Conservation (phyloP, 306 rosid genomes). For the Astragalus glycyphyllos region DNA sequence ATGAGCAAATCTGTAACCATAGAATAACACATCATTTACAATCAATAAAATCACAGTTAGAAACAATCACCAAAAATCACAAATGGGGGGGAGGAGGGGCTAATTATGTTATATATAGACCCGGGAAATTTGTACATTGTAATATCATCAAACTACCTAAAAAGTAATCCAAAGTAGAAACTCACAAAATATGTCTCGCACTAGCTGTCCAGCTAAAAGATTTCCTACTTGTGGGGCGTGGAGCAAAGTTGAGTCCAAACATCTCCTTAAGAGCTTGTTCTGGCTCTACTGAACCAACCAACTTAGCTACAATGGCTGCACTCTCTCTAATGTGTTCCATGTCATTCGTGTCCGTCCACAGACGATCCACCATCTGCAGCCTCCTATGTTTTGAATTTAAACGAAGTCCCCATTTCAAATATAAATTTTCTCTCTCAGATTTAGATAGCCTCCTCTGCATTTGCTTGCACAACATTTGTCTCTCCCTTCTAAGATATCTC, state of each 20-base stretch:
- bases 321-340: conserved; percentile 74
- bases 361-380: conserved; percentile 63
- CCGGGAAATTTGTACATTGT: conserved; percentile 36
- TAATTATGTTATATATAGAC: conserved; percentile 40
- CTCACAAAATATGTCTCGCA: conserved; percentile 57
- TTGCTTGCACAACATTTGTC: conserved; percentile 85
- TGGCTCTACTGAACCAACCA: conserved; percentile 79
- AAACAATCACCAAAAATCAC: conserved; percentile 33
- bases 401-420: conserved; percentile 72
- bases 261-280: conserved; percentile 89
- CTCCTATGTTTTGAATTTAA: conserved; percentile 71
- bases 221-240: conserved; percentile 59
- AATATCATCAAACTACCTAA: conserved; percentile 39
- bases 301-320: conserved; percentile 78
- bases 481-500: conserved; percentile 70
- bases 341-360: conserved; percentile 68
- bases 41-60: conserved; percentile 48
- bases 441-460: conserved; percentile 66
- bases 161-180: conserved; percentile 19
- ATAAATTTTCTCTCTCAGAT: conserved; percentile 67
- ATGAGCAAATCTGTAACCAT: conserved; percentile 31
- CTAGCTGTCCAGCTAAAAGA: conserved; percentile 58
- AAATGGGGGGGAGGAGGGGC: conserved; percentile 15
- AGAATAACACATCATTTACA: conserved; percentile 41
- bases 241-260: conserved; percentile 97